A percentile compares a stretch with the other conserved stretches of the same genome.
Conservation (phyloP, 2,329 filamentous ascomycete species). For the Botrytis porri region DNA sequence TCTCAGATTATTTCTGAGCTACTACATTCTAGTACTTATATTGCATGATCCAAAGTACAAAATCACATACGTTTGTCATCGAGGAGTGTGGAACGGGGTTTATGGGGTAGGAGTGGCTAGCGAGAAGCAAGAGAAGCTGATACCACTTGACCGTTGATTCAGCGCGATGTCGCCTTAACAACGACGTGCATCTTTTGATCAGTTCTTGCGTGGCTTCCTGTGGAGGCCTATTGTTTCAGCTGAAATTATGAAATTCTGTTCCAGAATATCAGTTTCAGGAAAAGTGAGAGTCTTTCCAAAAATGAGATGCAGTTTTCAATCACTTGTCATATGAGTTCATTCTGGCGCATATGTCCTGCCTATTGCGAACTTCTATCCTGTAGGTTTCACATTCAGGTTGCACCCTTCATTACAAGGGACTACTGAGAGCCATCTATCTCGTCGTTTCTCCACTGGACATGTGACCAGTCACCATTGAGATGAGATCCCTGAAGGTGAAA, state of each 20-base stretch:
- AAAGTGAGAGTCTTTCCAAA: neutral
- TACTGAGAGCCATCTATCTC: neutral
- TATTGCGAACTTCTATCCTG: fast-evolving
- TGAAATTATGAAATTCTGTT: neutral
- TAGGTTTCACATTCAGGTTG: neutral
- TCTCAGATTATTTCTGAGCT: neutral
- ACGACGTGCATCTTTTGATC: neutral
- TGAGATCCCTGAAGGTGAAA: no score
- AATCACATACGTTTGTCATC: neutral
- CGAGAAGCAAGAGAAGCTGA: neutral
- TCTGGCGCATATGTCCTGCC: neutral
- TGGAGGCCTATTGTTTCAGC: neutral
- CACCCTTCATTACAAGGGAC: neutral
- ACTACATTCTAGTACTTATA: neutral
- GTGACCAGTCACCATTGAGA: neutral
- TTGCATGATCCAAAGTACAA: neutral
- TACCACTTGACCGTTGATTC: neutral
- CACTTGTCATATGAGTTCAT: neutral
- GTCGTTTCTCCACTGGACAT: neutral
- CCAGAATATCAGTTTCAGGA: neutral
- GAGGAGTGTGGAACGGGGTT: neutral
- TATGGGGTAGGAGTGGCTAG: neutral
- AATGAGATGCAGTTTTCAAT: neutral
- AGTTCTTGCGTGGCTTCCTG: neutral
- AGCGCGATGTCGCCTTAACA: neutral